phyloP scores from a whole-genome alignment of 345 rosid species.

The Euclidium syriacum region DNA sequence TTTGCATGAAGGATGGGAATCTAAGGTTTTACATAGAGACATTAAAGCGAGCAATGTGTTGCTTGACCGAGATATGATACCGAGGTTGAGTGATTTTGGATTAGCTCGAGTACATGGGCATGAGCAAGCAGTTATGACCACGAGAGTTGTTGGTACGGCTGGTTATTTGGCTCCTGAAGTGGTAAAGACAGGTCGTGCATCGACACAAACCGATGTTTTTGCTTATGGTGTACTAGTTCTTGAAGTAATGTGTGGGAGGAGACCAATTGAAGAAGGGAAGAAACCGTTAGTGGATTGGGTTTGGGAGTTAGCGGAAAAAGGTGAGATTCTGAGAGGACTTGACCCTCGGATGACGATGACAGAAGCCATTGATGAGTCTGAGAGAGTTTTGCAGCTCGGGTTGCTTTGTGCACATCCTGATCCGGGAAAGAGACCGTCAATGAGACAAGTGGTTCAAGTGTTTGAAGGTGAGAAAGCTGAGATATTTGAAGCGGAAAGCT shows the following conservation, averaged over 20 bases:
- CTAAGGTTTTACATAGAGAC: conserved; percentile 68
- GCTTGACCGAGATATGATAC: conserved; percentile 66
- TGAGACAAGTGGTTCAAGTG: conserved; percentile 43
- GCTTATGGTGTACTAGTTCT: conserved; percentile 42
- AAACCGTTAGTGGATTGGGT: conserved; percentile 37
- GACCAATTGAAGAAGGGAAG: conserved; percentile 50
- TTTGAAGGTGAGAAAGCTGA: conserved; percentile 36
- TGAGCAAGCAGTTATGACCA: conserved; percentile 50
- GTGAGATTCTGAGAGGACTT: conserved; percentile 21
- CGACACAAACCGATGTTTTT: conserved; percentile 46
- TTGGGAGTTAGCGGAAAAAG: conserved; percentile 30
- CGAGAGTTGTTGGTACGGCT: conserved; percentile 60
- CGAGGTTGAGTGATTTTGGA: conserved; percentile 71
- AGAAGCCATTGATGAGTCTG: conserved; percentile 22
- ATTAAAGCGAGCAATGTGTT: conserved; percentile 82
- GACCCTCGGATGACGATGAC: conserved; percentile 29
- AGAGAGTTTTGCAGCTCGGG: conserved; percentile 40
- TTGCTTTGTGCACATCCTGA: conserved; percentile 44
- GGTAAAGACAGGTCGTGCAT: conserved; percentile 40
- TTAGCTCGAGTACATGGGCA: conserved; percentile 68
- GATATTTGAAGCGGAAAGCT: conserved; percentile 16
- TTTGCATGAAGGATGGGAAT: conserved; percentile 77
- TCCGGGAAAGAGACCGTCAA: conserved; percentile 36
- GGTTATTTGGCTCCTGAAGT: conserved; percentile 84
- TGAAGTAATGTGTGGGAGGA: conserved; percentile 45